Evolutionary conservation across 192 early-diverging fungal species (phyloP).

Genomic region (Diversispora epigaea): DNA sequence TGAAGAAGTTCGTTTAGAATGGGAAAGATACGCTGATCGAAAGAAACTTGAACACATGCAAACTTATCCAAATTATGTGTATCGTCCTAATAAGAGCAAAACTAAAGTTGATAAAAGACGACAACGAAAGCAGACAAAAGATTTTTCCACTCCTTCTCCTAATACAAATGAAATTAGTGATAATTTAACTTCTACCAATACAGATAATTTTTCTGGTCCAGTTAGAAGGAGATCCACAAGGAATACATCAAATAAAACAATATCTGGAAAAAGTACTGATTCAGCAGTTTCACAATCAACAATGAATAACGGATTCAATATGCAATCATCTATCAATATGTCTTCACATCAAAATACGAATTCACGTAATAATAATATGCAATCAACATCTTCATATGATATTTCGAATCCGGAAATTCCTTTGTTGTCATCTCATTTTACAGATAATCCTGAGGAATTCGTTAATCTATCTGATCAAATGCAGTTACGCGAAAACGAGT

Average conservation of each 20-base stretch:
- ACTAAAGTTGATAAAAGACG: slow-evolving; percentile 24
- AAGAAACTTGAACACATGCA: slow-evolving; percentile 30
- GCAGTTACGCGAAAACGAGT: background rate
- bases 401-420: background rate
- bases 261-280: background rate
- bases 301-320: background rate
- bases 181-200: background rate
- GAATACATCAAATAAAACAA: background rate
- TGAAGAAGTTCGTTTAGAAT: slow-evolving; percentile 10
- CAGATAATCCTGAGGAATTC: background rate
- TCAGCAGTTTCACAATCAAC: background rate
- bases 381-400: background rate
- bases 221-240: slow-evolving; percentile 13
- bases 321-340: background rate
- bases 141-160: background rate
- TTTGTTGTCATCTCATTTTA: background rate
- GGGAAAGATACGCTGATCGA: slow-evolving; percentile 31
- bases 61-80: slow-evolving; percentile 29
- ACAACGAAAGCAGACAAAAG: background rate
- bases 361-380: background rate
- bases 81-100: slow-evolving; percentile 29
- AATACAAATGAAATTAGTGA: background rate
- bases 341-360: background rate
- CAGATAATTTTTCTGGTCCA: background rate
- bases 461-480: background rate